Conservation (phyloP, 1,284 basidiomycete species). For the Singerocomus inundabilis region DNA sequence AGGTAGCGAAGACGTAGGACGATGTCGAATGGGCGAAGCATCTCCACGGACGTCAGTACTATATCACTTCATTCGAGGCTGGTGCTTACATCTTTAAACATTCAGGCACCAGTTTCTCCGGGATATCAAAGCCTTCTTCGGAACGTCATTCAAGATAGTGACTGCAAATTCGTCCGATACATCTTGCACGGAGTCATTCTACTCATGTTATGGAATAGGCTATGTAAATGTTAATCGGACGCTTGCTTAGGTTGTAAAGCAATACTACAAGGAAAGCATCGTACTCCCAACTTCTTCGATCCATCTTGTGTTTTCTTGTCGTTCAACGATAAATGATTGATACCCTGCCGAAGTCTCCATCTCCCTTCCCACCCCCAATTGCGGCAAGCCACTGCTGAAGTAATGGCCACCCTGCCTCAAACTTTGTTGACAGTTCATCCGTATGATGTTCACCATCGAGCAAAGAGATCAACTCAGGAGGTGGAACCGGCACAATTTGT, state of each 20-base stretch:
- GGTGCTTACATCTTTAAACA: conserved; percentile 11
- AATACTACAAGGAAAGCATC: not conserved
- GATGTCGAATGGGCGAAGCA: conserved; percentile 82
- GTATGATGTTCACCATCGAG: conserved; percentile 89
- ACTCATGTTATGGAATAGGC: conserved; percentile 79
- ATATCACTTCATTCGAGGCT: not conserved
- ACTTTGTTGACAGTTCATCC: conserved; percentile 84
- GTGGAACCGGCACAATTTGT: conserved; percentile 30
- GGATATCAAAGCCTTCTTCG: conserved; percentile 82
- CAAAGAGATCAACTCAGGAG: conserved; percentile 57
- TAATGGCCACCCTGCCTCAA: conserved; percentile 82
- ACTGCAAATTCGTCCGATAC: conserved; percentile 48
- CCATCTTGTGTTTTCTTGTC: not conserved
- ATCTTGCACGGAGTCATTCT: conserved; percentile 55
- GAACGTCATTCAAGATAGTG: conserved; percentile 62
- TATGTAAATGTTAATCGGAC: conserved; percentile 76
- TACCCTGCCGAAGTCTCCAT: conserved; percentile 50
- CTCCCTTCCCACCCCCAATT: conserved; percentile 56
- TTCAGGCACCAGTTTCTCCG: conserved; percentile 85
- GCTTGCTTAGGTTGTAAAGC: conserved; percentile 45
- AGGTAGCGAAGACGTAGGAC: conserved; percentile 94
- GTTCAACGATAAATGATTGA: conserved; percentile 46
- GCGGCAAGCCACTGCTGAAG: conserved; percentile 73
- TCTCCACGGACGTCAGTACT: conserved; percentile 75
- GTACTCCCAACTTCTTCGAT: not conserved